phyloP scores from a whole-genome alignment of 2,329 filamentous ascomycete genomes.

The Scortechinia acanthostroma region DNA sequence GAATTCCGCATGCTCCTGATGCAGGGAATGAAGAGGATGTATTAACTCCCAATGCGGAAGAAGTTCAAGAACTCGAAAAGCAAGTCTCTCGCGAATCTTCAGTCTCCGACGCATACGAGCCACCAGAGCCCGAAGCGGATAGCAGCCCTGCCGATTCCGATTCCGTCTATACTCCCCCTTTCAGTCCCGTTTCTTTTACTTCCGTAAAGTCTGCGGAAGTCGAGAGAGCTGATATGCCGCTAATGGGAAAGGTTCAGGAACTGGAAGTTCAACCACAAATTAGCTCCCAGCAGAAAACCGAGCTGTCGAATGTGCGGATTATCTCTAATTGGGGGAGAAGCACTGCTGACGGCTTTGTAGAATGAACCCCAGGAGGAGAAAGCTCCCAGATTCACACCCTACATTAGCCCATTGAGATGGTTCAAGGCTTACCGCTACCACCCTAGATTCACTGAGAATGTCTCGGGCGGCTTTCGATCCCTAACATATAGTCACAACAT shows the following conservation, averaged over 20 bases:
- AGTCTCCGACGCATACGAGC: not conserved
- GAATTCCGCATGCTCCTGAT: too few species aligned
- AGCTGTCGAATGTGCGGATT: too few species aligned
- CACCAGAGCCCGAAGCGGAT: not conserved
- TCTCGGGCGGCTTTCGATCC: not conserved
- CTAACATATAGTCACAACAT: conserved; percentile 1
- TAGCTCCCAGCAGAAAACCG: too few species aligned
- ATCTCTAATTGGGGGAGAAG: too few species aligned
- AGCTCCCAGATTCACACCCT: not conserved
- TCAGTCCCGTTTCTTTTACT: not conserved
- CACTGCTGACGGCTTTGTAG: too few species aligned
- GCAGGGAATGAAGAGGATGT: not conserved
- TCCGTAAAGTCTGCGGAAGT: too few species aligned
- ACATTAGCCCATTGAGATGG: not conserved
- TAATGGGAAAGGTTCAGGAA: too few species aligned
- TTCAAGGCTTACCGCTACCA: conserved; percentile 2
- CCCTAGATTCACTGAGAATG: not conserved
- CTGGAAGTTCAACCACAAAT: too few species aligned
- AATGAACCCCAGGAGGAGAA: not conserved
- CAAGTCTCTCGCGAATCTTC: not conserved
- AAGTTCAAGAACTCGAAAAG: too few species aligned
- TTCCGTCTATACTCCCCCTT: not conserved
- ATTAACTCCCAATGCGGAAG: not conserved
- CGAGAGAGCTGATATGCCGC: too few species aligned
- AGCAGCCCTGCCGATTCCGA: not conserved